These are phyloP conservation scores for Cadophora sp. DNA, from an alignment of 2,329 filamentous ascomycete genomes.

Conservation along the genomic window DNA sequence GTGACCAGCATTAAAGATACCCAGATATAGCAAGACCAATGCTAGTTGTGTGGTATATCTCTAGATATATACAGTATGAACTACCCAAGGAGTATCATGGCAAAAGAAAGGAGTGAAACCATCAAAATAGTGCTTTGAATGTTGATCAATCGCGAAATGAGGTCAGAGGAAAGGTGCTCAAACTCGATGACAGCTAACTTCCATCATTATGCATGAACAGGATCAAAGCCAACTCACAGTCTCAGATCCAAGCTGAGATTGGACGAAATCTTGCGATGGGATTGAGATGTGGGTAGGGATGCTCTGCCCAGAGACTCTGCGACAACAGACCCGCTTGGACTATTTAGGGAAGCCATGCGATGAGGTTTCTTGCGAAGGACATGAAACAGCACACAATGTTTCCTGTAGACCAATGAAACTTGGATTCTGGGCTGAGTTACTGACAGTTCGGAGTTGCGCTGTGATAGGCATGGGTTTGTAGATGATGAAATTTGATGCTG, in stretches of 20 bases:
- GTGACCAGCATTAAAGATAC: neutral
- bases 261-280: constrained; percentile 2
- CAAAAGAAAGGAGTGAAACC: neutral
- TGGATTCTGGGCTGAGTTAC: too few species aligned
- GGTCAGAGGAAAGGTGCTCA: neutral
- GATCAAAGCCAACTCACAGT: neutral
- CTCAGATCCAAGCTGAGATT: neutral
- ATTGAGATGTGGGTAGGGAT: neutral
- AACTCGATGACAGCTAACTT: neutral
- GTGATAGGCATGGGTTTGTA: too few species aligned
- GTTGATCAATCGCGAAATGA: neutral
- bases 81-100: too few species aligned
- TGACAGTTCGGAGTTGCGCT: too few species aligned
- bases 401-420: too few species aligned
- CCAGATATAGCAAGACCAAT: too few species aligned
- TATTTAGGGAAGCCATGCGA: constrained; percentile 4
- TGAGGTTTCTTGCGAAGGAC: neutral
- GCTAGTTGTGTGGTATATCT: too few species aligned
- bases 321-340: constrained; percentile 1
- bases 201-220: constrained; percentile 4
- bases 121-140: neutral
- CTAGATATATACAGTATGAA: too few species aligned
- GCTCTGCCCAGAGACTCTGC: neutral
- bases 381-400: neutral
- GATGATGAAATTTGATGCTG: too few species aligned